Evolutionary conservation across 768 basidiomycete species (phyloP).

Genomic region (Rhizopogon salebrosus): DNA sequence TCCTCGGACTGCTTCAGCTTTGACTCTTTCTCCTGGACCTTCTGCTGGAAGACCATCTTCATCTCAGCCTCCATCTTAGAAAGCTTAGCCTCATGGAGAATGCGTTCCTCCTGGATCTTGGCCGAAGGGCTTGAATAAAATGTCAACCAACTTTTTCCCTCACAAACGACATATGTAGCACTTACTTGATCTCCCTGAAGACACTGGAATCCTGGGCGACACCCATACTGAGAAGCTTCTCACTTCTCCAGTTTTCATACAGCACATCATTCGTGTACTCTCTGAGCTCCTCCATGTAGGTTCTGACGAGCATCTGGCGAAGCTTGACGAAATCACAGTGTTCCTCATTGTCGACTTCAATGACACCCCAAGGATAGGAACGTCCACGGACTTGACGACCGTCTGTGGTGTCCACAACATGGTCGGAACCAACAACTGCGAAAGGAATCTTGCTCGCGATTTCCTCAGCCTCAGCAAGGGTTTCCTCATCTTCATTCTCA

Average conservation of each 20-base stretch:
- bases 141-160: constrained; percentile 9
- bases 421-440: constrained; percentile 94
- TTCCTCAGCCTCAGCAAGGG: constrained; percentile 94
- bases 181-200: constrained; percentile 99
- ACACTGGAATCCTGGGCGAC: constrained; percentile 96
- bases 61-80: constrained; percentile 99
- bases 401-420: constrained; percentile 73
- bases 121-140: constrained; percentile 73
- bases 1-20: constrained; percentile 99
- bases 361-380: constrained; percentile 96
- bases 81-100: constrained; percentile 94
- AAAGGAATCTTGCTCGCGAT: constrained; percentile 98
- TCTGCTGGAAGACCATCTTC: constrained; percentile 99
- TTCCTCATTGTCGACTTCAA: constrained; percentile 98
- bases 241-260: constrained; percentile 98
- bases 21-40: constrained; percentile 98
- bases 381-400: constrained; percentile 93
- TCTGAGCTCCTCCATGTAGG: constrained; percentile 98
- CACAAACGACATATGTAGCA: constrained; percentile 9
- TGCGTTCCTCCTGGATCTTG: constrained; percentile 92
- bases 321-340: constrained; percentile 99
- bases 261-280: constrained; percentile 95
- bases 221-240: constrained; percentile 96
- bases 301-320: constrained; percentile 97
- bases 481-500: constrained; percentile 98